Percentiles rank a stretch among this genome's conserved stretches.
Evolutionary conservation across 371 early-diverging fungal genomes (phyloP).

Genomic region (Umbelopsis sp.): DNA sequence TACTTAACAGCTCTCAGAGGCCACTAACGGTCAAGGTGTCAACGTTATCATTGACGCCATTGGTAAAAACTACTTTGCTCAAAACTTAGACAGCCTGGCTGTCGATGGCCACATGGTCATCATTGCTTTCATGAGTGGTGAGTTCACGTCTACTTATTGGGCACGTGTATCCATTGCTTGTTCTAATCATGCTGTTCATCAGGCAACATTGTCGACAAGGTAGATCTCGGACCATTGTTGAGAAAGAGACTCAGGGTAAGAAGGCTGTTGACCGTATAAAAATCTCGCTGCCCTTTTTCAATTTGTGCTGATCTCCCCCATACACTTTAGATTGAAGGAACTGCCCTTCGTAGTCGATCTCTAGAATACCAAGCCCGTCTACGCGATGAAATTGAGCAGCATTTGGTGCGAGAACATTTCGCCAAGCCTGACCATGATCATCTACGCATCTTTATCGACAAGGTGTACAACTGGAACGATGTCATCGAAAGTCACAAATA

Average conservation of each 20-base stretch:
- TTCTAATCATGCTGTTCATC: neutral
- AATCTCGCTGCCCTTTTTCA: neutral
- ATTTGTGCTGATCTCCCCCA: neutral
- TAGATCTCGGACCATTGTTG: conserved; percentile 58
- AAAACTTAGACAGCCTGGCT: conserved; percentile 67
- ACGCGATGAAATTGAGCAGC: conserved; percentile 45
- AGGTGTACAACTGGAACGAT: conserved; percentile 66
- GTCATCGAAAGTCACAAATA: conserved; percentile 67
- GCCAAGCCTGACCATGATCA: conserved; percentile 41
- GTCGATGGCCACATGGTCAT: conserved; percentile 77
- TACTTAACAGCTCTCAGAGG: conserved; percentile 43
- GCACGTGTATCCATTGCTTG: too few species aligned
- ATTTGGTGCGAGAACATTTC: conserved; percentile 52
- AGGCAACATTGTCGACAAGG: conserved; percentile 50
- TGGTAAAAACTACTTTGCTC: conserved; percentile 67
- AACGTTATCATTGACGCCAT: conserved; percentile 75
- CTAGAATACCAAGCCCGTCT: conserved; percentile 65
- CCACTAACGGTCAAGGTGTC: conserved; percentile 69
- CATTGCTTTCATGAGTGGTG: conserved; percentile 67
- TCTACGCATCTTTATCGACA: conserved; percentile 60
- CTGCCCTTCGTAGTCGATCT: conserved; percentile 68
- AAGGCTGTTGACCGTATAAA: neutral
- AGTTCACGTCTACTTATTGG: neutral
- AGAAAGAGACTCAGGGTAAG: conserved; percentile 67
- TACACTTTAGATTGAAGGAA: conserved; percentile 61